Conservation (phyloP, 1,284 basidiomycete species). For the Trametes versicolor region DNA sequence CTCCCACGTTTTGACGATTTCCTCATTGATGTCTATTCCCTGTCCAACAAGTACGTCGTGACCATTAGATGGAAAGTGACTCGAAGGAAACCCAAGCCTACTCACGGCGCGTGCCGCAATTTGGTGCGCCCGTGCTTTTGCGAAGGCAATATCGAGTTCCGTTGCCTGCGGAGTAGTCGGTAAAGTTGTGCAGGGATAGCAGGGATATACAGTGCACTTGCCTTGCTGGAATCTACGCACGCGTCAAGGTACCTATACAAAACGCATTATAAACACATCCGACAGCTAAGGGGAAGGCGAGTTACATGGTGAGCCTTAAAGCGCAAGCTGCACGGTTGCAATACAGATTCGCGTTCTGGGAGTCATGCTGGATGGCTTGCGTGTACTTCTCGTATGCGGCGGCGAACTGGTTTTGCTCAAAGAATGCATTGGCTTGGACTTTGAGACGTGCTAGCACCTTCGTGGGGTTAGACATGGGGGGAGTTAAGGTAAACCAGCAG, state of each 20-base stretch:
- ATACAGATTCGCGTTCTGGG: constrained; percentile 47
- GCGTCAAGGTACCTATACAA: constrained; percentile 4
- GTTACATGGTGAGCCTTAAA: constrained; percentile 34
- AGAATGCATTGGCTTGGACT: constrained; percentile 50
- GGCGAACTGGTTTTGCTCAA: constrained; percentile 43
- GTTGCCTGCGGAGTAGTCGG: constrained; percentile 21
- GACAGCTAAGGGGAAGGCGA: neutral
- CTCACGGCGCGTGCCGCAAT: constrained; percentile 45
- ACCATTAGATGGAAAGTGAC: no score
- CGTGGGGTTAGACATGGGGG: no score
- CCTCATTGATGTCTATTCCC: no score
- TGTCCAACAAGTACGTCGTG: no score
- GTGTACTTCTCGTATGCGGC: constrained; percentile 48
- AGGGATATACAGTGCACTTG: neutral
- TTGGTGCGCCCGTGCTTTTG: constrained; percentile 48
- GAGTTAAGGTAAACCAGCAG: no score
- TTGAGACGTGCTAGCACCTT: constrained; percentile 32
- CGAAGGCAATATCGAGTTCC: constrained; percentile 45
- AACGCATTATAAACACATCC: no score
- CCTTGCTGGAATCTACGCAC: constrained; percentile 20
- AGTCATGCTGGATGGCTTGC: constrained; percentile 44
- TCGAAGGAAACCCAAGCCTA: neutral
- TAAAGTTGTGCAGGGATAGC: no score
- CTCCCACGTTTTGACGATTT: no score
- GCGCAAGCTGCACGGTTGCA: constrained; percentile 48